These are phyloP conservation scores for Galerina marginata DNA, from an alignment of 768 basidiomycete species.

Conservation along the genomic window DNA sequence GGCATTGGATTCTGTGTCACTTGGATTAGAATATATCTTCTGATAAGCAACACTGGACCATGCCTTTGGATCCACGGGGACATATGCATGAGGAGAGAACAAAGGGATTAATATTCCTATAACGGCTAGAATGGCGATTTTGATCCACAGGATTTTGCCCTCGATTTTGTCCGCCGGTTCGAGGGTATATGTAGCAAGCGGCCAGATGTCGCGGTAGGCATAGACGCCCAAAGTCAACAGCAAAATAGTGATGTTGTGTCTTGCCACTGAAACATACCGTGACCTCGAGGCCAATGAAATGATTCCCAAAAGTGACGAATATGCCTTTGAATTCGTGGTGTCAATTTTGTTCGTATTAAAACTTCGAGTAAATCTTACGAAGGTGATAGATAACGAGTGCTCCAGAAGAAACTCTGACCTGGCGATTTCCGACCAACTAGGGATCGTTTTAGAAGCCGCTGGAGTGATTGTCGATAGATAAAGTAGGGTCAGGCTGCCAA, in stretches of 20 bases:
- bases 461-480: constrained; percentile 1
- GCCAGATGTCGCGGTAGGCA: constrained; percentile 58
- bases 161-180: constrained; percentile 49
- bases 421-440: too few species aligned
- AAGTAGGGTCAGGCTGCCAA: background rate
- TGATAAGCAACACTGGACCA: background rate
- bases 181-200: constrained; percentile 52
- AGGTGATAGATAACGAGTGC: too few species aligned
- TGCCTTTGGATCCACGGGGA: constrained; percentile 54
- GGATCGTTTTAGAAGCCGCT: too few species aligned
- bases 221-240: constrained; percentile 46
- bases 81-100: constrained; percentile 53
- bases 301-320: constrained; percentile 43
- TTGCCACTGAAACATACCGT: constrained; percentile 27
- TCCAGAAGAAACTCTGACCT: too few species aligned
- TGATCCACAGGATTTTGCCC: constrained; percentile 53
- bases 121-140: constrained; percentile 46
- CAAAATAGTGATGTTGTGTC: constrained; percentile 29
- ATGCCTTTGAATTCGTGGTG: constrained; percentile 31
- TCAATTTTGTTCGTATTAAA: too few species aligned
- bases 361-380: too few species aligned
- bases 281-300: constrained; percentile 37
- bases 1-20: constrained; percentile 32
- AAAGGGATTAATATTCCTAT: constrained; percentile 55
- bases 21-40: background rate